Conservation (phyloP, 495 filamentous ascomycete species). For the Hypoxylon subgilvum region DNA sequence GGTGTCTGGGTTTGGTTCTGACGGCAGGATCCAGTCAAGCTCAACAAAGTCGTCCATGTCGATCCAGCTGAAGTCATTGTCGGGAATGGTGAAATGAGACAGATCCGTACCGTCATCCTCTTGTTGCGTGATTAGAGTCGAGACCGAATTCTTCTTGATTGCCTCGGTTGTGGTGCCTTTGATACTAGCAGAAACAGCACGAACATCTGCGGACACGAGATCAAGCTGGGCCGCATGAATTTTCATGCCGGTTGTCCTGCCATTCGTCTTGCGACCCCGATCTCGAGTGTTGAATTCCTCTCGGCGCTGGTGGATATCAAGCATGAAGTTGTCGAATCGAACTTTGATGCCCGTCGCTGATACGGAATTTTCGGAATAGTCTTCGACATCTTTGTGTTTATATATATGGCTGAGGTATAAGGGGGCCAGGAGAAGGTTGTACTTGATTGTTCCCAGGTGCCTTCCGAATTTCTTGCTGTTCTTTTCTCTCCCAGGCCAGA, state of each 20-base stretch:
- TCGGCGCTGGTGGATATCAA: slow-evolving; percentile 92
- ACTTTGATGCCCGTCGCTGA: slow-evolving; percentile 94
- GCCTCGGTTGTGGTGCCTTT: slow-evolving; percentile 76
- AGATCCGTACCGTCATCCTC: slow-evolving; percentile 66
- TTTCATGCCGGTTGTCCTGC: slow-evolving; percentile 86
- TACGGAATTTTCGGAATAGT: slow-evolving; percentile 77
- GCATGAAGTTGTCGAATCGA: slow-evolving; percentile 90
- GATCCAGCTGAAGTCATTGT: slow-evolving; percentile 93
- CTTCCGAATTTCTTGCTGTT: slow-evolving; percentile 98
- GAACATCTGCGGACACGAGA: slow-evolving; percentile 87
- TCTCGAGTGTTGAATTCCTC: slow-evolving; percentile 86
- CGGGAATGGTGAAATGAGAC: slow-evolving; percentile 90
- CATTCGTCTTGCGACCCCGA: slow-evolving; percentile 71
- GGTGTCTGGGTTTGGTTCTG: slow-evolving; percentile 87
- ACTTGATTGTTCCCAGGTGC: slow-evolving; percentile 96
- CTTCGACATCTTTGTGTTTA: slow-evolving; percentile 95
- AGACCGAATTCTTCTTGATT: slow-evolving; percentile 65
- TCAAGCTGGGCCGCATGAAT: slow-evolving; percentile 94
- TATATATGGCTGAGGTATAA: slow-evolving; percentile 96
- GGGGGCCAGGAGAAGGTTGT: slow-evolving; percentile 89
- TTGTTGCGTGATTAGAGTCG: slow-evolving; percentile 55
- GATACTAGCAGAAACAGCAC: slow-evolving; percentile 91
- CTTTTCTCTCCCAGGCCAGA: slow-evolving; percentile 92
- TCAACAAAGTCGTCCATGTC: slow-evolving; percentile 99
- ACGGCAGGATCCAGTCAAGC: slow-evolving; percentile 92